phyloP scores from a whole-genome alignment of 805 yeast genomes.

The Metschnikowia sp. region DNA sequence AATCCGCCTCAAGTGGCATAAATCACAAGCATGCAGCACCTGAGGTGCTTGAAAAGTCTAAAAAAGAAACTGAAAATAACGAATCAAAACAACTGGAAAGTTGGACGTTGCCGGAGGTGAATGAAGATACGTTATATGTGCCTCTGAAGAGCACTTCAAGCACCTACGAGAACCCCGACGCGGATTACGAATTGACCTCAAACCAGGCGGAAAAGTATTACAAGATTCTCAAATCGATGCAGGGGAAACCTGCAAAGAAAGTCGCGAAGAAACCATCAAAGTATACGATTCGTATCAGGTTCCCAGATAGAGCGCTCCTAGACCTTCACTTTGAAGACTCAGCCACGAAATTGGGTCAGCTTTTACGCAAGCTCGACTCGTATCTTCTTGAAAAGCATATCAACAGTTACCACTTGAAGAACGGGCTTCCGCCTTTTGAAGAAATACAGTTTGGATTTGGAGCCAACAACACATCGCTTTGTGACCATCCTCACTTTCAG shows the following conservation, averaged over 20 bases:
- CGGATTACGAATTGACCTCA: constrained; percentile 39
- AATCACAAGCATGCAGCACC: too few species aligned
- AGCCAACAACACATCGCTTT: constrained; percentile 24
- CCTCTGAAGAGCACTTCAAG: constrained; percentile 6
- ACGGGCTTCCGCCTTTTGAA: constrained; percentile 39
- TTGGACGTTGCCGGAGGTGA: constrained; percentile 9
- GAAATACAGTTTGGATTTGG: constrained; percentile 26
- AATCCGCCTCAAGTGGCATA: too few species aligned
- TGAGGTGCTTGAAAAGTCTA: too few species aligned
- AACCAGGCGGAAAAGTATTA: constrained; percentile 38
- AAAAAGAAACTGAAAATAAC: too few species aligned
- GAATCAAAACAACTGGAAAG: not conserved
- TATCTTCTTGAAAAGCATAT: constrained; percentile 26
- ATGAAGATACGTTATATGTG: constrained; percentile 13
- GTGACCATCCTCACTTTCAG: constrained; percentile 29
- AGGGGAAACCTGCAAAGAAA: constrained; percentile 15
- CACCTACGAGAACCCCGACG: constrained; percentile 39
- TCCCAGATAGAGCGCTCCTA: constrained; percentile 37
- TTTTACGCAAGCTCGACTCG: constrained; percentile 35
- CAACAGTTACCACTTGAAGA: constrained; percentile 30
- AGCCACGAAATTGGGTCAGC: constrained; percentile 31
- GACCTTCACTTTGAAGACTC: constrained; percentile 32
- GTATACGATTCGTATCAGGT: constrained; percentile 33
- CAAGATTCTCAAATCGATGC: constrained; percentile 29
- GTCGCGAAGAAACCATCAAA: constrained; percentile 19